Percentiles rank a stretch among this genome's conserved stretches.
Conservation (phyloP, 768 basidiomycete genomes). For the Mycena alexandri region DNA sequence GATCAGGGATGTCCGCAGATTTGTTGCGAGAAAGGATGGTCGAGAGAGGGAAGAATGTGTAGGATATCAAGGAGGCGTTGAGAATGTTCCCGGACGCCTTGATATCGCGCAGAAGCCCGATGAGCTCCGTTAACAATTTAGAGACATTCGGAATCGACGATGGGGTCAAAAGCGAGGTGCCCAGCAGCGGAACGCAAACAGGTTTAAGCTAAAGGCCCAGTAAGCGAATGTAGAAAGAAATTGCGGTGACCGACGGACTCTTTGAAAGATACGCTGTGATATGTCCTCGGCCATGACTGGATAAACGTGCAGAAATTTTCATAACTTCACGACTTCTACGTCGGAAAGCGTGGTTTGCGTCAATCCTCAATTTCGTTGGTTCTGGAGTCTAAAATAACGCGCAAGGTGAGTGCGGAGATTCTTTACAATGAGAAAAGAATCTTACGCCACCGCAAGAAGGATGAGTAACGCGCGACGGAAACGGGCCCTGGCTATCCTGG, state of each 20-base stretch:
- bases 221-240: not conserved
- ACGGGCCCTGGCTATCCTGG: too few relatives aligned
- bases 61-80: conserved; percentile 76
- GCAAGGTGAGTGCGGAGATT: too few relatives aligned
- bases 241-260: conserved; percentile 20
- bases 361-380: too few relatives aligned
- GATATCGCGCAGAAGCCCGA: conserved; percentile 59
- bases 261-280: conserved; percentile 34
- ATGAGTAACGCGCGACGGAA: too few relatives aligned
- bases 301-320: conserved; percentile 5
- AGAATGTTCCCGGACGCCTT: conserved; percentile 55
- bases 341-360: not conserved
- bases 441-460: too few relatives aligned
- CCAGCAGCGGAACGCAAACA: conserved; percentile 86
- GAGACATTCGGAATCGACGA: conserved; percentile 61
- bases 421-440: too few relatives aligned
- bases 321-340: conserved; percentile 10
- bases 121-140: conserved; percentile 67
- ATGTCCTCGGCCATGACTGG: conserved; percentile 23
- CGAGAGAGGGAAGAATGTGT: conserved; percentile 90
- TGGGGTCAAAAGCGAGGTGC: conserved; percentile 73
- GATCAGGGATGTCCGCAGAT: conserved; percentile 78
- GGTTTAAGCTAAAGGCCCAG: conserved; percentile 66
- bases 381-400: too few relatives aligned
- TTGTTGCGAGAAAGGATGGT: conserved; percentile 84